A percentile compares a stretch with the other conserved stretches of the same genome.
Conservation (phyloP, 306 rosid species). For the Hylodesmum podocarpum region DNA sequence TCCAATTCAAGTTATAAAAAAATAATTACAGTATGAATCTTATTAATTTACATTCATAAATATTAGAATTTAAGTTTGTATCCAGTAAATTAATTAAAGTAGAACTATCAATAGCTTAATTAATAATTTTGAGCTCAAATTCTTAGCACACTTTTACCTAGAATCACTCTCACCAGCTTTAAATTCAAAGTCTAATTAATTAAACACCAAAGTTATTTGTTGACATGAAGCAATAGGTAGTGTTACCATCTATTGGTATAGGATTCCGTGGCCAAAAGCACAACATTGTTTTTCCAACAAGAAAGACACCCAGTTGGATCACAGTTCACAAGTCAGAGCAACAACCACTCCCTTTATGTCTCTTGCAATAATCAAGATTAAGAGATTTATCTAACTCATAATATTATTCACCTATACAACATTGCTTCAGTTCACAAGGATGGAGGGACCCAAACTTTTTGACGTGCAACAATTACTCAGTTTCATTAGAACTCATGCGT, state of each 20-base stretch:
- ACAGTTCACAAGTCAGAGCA: background rate
- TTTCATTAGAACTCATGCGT: too few species aligned
- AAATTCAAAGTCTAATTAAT: background rate
- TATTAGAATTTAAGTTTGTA: background rate
- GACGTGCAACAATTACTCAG: background rate
- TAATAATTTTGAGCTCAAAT: too few species aligned
- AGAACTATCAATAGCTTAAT: too few species aligned
- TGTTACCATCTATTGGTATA: background rate
- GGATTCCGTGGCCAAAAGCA: conserved; percentile 12
- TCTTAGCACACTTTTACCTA: background rate
- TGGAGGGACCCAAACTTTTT: background rate
- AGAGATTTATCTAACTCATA: background rate
- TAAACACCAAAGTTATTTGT: background rate
- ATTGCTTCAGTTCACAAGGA: background rate
- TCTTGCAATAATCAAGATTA: background rate
- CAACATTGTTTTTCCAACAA: background rate
- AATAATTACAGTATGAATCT: background rate
- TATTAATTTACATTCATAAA: background rate
- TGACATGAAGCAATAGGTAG: background rate
- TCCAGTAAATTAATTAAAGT: too few species aligned
- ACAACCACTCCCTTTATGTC: background rate
- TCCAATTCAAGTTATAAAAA: background rate
- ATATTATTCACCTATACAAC: background rate
- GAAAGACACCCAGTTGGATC: conserved; percentile 8
- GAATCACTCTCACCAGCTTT: background rate